Evolutionary conservation across 2,329 filamentous ascomycete species (phyloP).

Genomic region (Kalmusia sp.): DNA sequence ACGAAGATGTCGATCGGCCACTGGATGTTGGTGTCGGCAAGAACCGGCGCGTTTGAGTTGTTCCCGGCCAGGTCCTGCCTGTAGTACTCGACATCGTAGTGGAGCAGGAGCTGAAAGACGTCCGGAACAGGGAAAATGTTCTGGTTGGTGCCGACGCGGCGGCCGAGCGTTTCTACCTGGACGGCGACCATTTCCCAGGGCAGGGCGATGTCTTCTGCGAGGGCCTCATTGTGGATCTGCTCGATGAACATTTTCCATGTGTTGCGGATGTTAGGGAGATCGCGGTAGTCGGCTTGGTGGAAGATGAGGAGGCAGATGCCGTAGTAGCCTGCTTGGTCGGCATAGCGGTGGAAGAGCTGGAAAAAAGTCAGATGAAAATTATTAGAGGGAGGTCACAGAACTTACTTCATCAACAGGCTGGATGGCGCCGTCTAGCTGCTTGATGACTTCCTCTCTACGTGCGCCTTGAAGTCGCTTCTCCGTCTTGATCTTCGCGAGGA

Average conservation of each 20-base stretch:
- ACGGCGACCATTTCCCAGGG: slow-evolving; percentile 76
- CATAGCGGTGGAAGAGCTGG: slow-evolving; percentile 90
- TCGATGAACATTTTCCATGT: slow-evolving; percentile 87
- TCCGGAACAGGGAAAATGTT: slow-evolving; percentile 61
- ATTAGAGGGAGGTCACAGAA: no score
- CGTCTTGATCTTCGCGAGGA: slow-evolving; percentile 77
- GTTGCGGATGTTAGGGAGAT: slow-evolving; percentile 79
- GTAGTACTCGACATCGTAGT: slow-evolving; percentile 57
- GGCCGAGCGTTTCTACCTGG: slow-evolving; percentile 64
- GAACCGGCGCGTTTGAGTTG: slow-evolving; percentile 16
- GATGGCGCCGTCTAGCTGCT: slow-evolving; percentile 78
- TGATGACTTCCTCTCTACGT: slow-evolving; percentile 68
- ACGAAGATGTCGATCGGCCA: slow-evolving; percentile 73
- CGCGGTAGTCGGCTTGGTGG: slow-evolving; percentile 89
- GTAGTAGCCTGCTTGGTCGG: slow-evolving; percentile 90
- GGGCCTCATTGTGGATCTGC: slow-evolving; percentile 62
- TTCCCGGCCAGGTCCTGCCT: slow-evolving; percentile 47
- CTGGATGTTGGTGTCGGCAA: slow-evolving; percentile 43
- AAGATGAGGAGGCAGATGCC: slow-evolving; percentile 94
- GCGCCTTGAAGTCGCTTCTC: slow-evolving; percentile 74
- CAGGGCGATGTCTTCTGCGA: slow-evolving; percentile 54
- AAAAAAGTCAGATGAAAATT: neutral
- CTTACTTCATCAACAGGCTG: slow-evolving; percentile 77
- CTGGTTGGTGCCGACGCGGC: slow-evolving; percentile 63
- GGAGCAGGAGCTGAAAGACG: slow-evolving; percentile 42